Evolutionary conservation across 129 eudicot species (phyloP).

Genomic region (Artemisia annua): DNA sequence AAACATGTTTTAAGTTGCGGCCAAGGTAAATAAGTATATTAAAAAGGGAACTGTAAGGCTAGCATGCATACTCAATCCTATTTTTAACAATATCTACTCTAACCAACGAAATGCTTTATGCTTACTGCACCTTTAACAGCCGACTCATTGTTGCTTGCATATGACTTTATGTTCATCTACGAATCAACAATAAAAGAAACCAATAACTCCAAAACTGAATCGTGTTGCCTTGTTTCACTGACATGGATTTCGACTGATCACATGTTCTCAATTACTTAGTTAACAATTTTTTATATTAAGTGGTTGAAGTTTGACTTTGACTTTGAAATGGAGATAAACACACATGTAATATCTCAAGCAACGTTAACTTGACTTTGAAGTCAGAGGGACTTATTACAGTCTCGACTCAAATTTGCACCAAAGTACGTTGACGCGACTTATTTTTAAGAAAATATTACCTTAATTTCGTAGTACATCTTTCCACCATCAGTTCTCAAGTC

Average conservation of each 20-base stretch:
- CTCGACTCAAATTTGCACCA: not conserved
- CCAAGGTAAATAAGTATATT: too few species aligned
- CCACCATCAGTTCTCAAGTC: conserved; percentile 61
- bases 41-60: too few species aligned
- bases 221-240: not conserved
- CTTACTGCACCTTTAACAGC: conserved; percentile 46
- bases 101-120: too few species aligned
- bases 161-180: conserved; percentile 92
- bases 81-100: too few species aligned
- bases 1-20: too few species aligned
- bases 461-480: conserved; percentile 79
- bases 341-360: not conserved
- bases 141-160: conserved; percentile 90
- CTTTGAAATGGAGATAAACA: not conserved
- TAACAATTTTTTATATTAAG: too few species aligned
- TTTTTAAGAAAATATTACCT: conserved; percentile 42
- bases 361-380: not conserved
- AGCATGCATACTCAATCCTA: too few species aligned
- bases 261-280: not conserved
- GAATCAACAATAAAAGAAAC: conserved; percentile 14
- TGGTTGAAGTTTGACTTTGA: too few species aligned
- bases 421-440: not conserved
- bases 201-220: not conserved
- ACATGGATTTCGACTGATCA: not conserved
- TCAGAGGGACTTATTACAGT: not conserved